These are phyloP conservation scores for Fusarium guadeloupense DNA, from an alignment of 2,329 filamentous ascomycete genomes.

Conservation along the genomic window DNA sequence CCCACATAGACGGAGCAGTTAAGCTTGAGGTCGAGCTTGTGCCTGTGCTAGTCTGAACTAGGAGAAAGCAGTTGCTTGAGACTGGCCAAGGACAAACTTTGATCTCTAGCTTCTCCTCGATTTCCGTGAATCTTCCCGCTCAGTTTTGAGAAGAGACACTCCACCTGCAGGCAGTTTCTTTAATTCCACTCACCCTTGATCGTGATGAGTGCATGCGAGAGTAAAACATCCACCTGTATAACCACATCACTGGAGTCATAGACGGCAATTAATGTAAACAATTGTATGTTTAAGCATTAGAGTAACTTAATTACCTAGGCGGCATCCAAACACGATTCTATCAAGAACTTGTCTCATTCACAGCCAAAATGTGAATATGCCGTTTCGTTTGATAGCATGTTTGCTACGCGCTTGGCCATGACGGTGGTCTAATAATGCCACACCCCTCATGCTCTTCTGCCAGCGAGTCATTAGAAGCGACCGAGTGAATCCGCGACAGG, in stretches of 20 bases:
- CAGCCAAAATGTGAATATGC: no score
- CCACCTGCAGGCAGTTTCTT: constrained; percentile 23
- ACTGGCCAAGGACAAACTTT: constrained; percentile 33
- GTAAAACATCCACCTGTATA: background rate
- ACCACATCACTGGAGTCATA: constrained; percentile 1
- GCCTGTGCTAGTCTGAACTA: constrained; percentile 24
- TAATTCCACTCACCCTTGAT: constrained; percentile 40
- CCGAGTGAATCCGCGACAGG: constrained; percentile 2
- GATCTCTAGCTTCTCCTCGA: constrained; percentile 34
- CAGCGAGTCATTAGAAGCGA: constrained; percentile 4
- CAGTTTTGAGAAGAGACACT: constrained; percentile 23
- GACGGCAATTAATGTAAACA: no score
- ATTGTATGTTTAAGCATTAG: no score
- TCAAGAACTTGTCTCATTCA: no score
- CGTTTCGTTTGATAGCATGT: background rate
- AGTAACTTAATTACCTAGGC: no score
- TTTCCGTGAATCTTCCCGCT: constrained; percentile 21
- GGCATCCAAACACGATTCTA: no score
- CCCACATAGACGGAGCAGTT: constrained; percentile 20
- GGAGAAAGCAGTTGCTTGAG: constrained; percentile 22
- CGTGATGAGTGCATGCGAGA: constrained; percentile 30
- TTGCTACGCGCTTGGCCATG: constrained; percentile 23
- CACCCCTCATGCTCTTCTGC: constrained; percentile 3
- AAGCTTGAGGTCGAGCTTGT: constrained; percentile 27
- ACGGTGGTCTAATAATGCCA: constrained; percentile 17